phyloP scores from a whole-genome alignment of 1,139 yeast species.

The Kurtzmaniella quercitrusa region DNA sequence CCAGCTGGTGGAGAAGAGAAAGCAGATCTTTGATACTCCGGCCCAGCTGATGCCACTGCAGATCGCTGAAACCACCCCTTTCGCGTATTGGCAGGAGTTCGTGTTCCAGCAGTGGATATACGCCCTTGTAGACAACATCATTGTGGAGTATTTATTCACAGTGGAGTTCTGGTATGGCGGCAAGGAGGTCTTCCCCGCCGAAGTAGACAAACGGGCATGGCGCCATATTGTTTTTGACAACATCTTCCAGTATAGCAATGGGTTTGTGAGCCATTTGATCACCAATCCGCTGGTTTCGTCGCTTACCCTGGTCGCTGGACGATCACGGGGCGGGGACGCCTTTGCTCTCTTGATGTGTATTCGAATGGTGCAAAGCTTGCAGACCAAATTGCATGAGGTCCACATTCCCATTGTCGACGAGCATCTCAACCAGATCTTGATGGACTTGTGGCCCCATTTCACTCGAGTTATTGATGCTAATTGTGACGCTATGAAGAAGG shows the following conservation, averaged over 20 bases:
- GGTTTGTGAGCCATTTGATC: conserved; percentile 36
- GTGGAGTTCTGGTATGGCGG: conserved; percentile 64
- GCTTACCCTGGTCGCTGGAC: conserved; percentile 15
- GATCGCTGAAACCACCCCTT: conserved; percentile 74
- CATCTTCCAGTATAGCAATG: conserved; percentile 40
- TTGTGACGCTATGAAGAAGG: conserved; percentile 60
- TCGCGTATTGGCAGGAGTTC: conserved; percentile 65
- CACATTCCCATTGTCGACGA: conserved; percentile 75
- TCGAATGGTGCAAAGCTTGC: conserved; percentile 62
- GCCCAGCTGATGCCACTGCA: conserved; percentile 76
- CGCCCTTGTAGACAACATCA: conserved; percentile 72
- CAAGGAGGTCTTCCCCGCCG: conserved; percentile 30
- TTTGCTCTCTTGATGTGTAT: conserved; percentile 72
- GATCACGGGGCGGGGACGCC: conserved; percentile 8
- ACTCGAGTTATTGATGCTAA: conserved; percentile 73
- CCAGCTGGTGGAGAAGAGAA: conserved; percentile 53
- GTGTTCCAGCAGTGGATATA: conserved; percentile 70
- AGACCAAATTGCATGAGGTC: conserved; percentile 56
- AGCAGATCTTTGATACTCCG: conserved; percentile 36
- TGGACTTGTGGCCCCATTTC: conserved; percentile 80
- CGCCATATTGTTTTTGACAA: conserved; percentile 47
- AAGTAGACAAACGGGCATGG: conserved; percentile 10
- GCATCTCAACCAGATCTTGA: conserved; percentile 62
- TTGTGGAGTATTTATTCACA: conserved; percentile 73
- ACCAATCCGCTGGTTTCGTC: conserved; percentile 19